Percentiles rank a stretch among this genome's conserved stretches.
phyloP scores from a whole-genome alignment of 2,329 filamentous ascomycete species.

The Didymella keratinophila region DNA sequence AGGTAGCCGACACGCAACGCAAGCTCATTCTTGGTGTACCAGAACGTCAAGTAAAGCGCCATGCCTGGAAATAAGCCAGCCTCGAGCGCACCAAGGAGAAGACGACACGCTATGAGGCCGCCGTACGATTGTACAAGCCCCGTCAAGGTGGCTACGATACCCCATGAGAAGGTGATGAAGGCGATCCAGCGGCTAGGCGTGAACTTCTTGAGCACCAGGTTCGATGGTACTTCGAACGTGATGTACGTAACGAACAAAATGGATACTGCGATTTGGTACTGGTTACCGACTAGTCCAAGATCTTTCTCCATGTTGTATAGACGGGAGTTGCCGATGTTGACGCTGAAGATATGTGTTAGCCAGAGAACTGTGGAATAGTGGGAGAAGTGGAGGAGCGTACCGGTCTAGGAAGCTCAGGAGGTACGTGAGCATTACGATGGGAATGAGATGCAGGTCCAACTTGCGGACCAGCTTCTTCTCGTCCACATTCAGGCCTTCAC shows the following conservation, averaged over 20 bases:
- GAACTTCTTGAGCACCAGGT: neutral
- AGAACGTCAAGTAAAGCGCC: slow-evolving; percentile 74
- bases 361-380: neutral
- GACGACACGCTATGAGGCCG: neutral
- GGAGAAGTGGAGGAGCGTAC: slow-evolving; percentile 48
- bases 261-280: neutral
- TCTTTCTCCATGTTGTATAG: neutral
- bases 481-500: slow-evolving; percentile 29
- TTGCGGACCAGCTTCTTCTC: slow-evolving; percentile 69
- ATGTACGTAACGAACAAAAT: neutral
- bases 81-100: neutral
- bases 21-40: slow-evolving; percentile 77
- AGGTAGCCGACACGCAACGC: slow-evolving; percentile 76
- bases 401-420: slow-evolving; percentile 80
- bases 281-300: neutral
- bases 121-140: neutral
- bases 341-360: neutral
- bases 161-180: neutral
- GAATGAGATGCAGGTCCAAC: slow-evolving; percentile 69
- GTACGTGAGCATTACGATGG: slow-evolving; percentile 73
- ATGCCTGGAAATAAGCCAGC: slow-evolving; percentile 71
- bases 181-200: neutral
- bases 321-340: neutral
- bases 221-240: neutral
- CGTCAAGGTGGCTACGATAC: neutral